Conservation (phyloP, 257 asterid genomes). For the Gentiana macrophylla region DNA sequence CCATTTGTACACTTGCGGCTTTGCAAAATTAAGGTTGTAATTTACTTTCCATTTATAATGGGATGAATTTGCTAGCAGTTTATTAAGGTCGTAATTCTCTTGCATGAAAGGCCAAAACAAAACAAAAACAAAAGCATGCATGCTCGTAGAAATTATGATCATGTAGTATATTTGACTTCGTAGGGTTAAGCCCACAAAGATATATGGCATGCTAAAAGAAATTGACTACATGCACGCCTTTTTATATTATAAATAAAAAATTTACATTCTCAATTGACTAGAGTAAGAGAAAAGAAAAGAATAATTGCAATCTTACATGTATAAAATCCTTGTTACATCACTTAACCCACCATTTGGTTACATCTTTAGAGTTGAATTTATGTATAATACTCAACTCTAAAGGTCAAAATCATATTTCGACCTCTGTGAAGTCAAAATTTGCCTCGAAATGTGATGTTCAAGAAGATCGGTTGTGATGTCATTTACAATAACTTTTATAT, state of each 20-base stretch:
- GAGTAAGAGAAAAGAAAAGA: conserved; percentile 6
- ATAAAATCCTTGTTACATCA: conserved; percentile 1
- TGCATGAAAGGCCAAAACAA: too few species aligned
- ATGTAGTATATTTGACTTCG: conserved; percentile 3
- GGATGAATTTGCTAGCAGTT: too few species aligned
- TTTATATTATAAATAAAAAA: neutral
- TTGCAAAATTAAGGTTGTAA: neutral
- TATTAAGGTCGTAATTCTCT: too few species aligned
- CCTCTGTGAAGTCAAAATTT: too few species aligned
- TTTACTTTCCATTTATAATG: neutral
- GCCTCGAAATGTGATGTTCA: too few species aligned
- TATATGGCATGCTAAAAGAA: conserved; percentile 12
- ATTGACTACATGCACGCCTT: conserved; percentile 1
- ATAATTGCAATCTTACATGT: conserved; percentile 7
- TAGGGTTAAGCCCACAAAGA: conserved; percentile 28
- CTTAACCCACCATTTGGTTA: too few species aligned
- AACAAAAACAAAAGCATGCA: conserved; percentile 15
- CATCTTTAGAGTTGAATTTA: too few species aligned
- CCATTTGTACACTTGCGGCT: conserved; percentile 11
- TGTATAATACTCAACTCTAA: too few species aligned
- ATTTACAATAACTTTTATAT: too few species aligned
- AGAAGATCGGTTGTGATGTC: too few species aligned
- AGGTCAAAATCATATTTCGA: too few species aligned
- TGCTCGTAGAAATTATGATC: conserved; percentile 12
- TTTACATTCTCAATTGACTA: neutral